Percentiles rank a stretch among this genome's conserved stretches.
These are phyloP conservation scores for Miscanthus lutarioriparius DNA, from an alignment of 176 grass and related monocot species.

Conservation along the genomic window DNA sequence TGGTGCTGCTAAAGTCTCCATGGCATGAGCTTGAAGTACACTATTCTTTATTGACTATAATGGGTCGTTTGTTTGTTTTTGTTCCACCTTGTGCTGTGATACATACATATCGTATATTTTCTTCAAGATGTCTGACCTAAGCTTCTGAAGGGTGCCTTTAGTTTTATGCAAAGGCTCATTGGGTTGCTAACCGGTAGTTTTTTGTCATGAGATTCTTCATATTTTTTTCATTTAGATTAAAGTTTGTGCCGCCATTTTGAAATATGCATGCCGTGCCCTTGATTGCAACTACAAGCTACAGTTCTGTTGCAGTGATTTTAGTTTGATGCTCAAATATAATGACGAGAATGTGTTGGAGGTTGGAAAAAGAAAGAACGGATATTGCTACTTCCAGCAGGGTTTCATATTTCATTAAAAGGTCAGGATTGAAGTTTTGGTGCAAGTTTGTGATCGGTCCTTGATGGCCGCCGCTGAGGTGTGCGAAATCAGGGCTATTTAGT, in stretches of 20 bases:
- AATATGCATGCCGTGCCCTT: neutral
- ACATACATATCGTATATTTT: neutral
- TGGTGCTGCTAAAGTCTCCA: neutral
- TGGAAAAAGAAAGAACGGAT: neutral
- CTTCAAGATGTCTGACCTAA: neutral
- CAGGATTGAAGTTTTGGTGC: neutral
- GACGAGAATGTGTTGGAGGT: neutral
- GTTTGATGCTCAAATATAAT: neutral
- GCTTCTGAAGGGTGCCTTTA: neutral
- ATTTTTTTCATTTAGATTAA: neutral
- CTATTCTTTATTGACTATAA: neutral
- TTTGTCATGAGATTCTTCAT: neutral
- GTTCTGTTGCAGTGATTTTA: neutral
- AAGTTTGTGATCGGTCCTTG: neutral
- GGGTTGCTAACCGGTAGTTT: neutral
- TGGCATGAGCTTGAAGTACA: neutral
- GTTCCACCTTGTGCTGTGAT: neutral
- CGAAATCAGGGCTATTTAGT: neutral
- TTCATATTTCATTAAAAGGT: neutral
- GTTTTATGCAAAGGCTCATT: neutral
- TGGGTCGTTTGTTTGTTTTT: neutral
- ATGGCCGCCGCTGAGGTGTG: neutral
- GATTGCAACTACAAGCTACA: neutral
- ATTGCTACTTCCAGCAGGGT: neutral
- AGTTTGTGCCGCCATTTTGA: neutral